These are phyloP conservation scores for Draba incana DNA, from an alignment of 345 rosid species.

Conservation along the genomic window DNA sequence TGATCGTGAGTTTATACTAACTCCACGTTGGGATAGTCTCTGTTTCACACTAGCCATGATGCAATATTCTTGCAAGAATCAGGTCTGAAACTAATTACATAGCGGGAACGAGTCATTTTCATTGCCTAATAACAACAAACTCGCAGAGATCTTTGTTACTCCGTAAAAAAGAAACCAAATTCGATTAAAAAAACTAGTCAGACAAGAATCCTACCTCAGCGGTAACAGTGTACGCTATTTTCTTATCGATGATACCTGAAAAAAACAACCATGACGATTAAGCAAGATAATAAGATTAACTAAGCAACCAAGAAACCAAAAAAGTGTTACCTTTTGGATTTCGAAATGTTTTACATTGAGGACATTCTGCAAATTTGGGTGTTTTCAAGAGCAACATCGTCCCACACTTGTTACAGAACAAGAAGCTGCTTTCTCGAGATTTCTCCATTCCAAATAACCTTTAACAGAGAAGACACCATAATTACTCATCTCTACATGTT, in stretches of 20 bases:
- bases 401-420: constrained; percentile 41
- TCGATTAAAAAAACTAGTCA: no score
- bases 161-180: constrained; percentile 1
- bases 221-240: constrained; percentile 34
- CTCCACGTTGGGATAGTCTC: background rate
- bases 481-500: constrained; percentile 1
- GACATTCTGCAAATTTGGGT: constrained; percentile 35
- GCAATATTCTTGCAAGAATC: constrained; percentile 22
- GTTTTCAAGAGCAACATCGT: constrained; percentile 40
- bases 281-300: background rate
- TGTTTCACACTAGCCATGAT: background rate
- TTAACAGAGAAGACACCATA: background rate
- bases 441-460: constrained; percentile 34
- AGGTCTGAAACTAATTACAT: background rate
- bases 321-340: constrained; percentile 30
- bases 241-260: constrained; percentile 34
- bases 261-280: background rate
- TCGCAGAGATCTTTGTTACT: background rate
- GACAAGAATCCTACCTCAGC: constrained; percentile 32
- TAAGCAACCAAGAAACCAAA: constrained; percentile 11
- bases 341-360: constrained; percentile 24
- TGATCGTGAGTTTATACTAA: background rate
- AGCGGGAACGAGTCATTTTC: no score
- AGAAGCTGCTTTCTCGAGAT: constrained; percentile 36
- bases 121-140: background rate